Evolutionary conservation across 108 stramenopile species (phyloP).

Genomic region (Epipyxis sp.): DNA sequence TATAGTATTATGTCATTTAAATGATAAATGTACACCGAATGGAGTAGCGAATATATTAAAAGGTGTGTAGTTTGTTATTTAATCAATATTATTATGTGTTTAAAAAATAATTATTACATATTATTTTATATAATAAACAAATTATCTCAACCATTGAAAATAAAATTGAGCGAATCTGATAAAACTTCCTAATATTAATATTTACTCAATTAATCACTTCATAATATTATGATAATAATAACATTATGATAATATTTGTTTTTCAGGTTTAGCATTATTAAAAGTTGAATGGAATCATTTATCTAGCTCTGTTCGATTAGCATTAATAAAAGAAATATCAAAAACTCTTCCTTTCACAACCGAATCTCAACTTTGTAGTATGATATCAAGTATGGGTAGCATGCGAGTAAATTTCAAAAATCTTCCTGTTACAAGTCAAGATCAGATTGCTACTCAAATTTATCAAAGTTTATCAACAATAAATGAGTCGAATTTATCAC

Average conservation of each 20-base stretch:
- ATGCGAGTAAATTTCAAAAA: too few species aligned
- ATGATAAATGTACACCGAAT: neutral
- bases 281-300: neutral
- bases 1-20: neutral
- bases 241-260: too few species aligned
- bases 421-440: too few species aligned
- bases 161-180: too few species aligned
- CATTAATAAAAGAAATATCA: neutral
- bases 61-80: neutral
- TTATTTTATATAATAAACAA: too few species aligned
- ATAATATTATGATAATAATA: too few species aligned
- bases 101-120: neutral
- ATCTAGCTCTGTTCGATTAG: neutral
- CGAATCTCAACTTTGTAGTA: neutral
- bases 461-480: too few species aligned
- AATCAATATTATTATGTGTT: neutral
- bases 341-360: neutral
- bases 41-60: neutral
- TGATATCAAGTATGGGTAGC: neutral
- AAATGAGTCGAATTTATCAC: too few species aligned
- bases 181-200: too few species aligned
- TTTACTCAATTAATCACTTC: too few species aligned
- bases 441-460: too few species aligned
- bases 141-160: too few species aligned
- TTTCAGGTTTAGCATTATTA: neutral